phyloP scores from a whole-genome alignment of 2,329 filamentous ascomycete species.

The Trichoderma pleuroti region DNA sequence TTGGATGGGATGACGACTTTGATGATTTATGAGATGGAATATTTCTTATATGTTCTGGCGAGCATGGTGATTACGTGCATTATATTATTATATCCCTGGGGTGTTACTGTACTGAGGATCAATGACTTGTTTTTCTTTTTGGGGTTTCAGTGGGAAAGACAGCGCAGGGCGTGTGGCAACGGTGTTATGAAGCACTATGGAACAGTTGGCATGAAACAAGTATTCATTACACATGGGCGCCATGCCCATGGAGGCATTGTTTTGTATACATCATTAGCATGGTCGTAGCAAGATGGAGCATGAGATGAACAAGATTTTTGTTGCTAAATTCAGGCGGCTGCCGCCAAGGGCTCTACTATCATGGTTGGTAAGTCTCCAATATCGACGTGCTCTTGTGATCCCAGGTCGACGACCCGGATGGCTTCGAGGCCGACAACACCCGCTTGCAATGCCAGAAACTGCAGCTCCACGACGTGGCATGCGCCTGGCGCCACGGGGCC shows the following conservation, averaged over 20 bases:
- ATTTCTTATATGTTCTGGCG: slow-evolving; percentile 15
- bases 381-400: slow-evolving; percentile 72
- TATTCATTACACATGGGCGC: neutral
- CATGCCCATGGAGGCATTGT: neutral
- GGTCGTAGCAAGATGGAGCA: neutral
- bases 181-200: neutral
- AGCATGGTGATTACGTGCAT: slow-evolving; percentile 14
- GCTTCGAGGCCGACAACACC: slow-evolving; percentile 70
- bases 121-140: neutral
- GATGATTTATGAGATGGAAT: slow-evolving; percentile 39
- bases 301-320: neutral
- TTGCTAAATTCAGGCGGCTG: slow-evolving; percentile 18
- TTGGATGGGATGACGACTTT: slow-evolving; percentile 58
- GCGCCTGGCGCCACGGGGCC: slow-evolving; percentile 69
- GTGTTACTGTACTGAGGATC: slow-evolving; percentile 16
- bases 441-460: slow-evolving; percentile 64
- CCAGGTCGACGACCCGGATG: slow-evolving; percentile 68
- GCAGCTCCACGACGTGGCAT: slow-evolving; percentile 70
- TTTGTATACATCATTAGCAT: neutral
- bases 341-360: slow-evolving; percentile 44
- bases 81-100: slow-evolving; percentile 12
- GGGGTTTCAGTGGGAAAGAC: neutral
- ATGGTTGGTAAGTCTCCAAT: slow-evolving; percentile 71
- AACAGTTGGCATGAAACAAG: neutral
- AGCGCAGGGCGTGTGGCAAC: neutral